These are phyloP conservation scores for Penicillium riverlandense DNA, from an alignment of 495 filamentous ascomycete genomes.

Conservation along the genomic window DNA sequence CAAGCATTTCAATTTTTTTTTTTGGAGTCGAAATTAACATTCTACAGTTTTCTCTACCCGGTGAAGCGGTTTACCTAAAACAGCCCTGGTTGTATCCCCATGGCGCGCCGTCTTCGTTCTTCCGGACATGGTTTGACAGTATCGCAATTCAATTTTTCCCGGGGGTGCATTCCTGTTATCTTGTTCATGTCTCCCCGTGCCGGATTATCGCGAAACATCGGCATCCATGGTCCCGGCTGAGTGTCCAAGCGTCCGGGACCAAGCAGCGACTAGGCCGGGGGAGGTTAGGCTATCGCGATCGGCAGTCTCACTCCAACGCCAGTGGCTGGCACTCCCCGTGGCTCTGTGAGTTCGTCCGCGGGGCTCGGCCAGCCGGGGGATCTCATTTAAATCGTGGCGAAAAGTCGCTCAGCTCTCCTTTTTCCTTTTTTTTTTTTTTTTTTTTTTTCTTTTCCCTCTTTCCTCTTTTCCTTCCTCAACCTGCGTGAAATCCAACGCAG, in stretches of 20 bases:
- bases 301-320: conserved; percentile 9
- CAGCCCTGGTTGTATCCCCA: too few relatives aligned
- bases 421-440: background rate
- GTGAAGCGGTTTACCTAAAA: too few relatives aligned
- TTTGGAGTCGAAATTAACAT: too few relatives aligned
- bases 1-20: too few relatives aligned
- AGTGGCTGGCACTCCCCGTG: conserved; percentile 4
- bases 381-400: background rate
- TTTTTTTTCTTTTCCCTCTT: background rate
- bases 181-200: background rate
- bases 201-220: background rate
- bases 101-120: too few relatives aligned
- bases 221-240: too few relatives aligned
- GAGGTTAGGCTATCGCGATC: conserved; percentile 10
- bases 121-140: too few relatives aligned
- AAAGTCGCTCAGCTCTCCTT: background rate
- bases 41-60: too few relatives aligned
- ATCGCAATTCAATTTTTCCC: too few relatives aligned
- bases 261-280: conserved; percentile 13
- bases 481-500: background rate
- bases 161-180: background rate
- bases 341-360: conserved; percentile 6
- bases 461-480: background rate
- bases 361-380: conserved; percentile 1
- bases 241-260: too few relatives aligned